Evolutionary conservation across 257 asterid genomes (phyloP), one percentile per base, ranked within the genome.

Genomic region (Solanum commersonii): DNA sequence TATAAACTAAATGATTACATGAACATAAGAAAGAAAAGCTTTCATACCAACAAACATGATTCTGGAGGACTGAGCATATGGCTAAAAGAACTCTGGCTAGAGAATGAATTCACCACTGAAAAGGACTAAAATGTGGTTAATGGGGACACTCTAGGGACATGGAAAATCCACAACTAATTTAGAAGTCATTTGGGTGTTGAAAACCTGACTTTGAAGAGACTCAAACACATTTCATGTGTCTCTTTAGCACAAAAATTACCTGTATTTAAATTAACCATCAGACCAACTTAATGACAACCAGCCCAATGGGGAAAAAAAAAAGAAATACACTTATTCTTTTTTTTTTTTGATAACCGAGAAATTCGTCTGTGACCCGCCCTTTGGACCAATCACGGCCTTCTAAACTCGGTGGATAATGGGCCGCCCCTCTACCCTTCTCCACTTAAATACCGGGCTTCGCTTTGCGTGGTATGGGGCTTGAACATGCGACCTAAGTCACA

Each of bases 201-300:
- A 18, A 0, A 34, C 18, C 16, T 73, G 81, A 34, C 46, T 73
- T 73, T 97, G 98, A 34, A 97, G 91, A 90, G 65, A 56, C 65
- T 56, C 65, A 20, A 20, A 56, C 65, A 56, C 82, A 73, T 73
- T 20, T 72, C 44, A 72, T 20, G 65, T 7, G 65, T 56, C n/a
- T 56, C 65, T 56, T 22, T 20, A 18, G 65, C 65, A 20, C 65
- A 56, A 56, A 56, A 59, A 56, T 56, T 56, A 56, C 67, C 67
- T 56, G n/a, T 56, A 8, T 56, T 56, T 20, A 56, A 56, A 56
- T 56, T 56, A 56, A 56, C 46, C 79, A 73, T 73, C 81, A 73
- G 29, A 34, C 16, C 46, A 34, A 20, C 59, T 46, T 15, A 46
- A 46, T 46, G 59, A 14, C 20, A 46, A 5, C 20, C 59, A 46